Percentiles rank a stretch among this genome's conserved stretches.
phyloP scores from a whole-genome alignment of 1,284 basidiomycete species.

The Pascua guehoae region DNA sequence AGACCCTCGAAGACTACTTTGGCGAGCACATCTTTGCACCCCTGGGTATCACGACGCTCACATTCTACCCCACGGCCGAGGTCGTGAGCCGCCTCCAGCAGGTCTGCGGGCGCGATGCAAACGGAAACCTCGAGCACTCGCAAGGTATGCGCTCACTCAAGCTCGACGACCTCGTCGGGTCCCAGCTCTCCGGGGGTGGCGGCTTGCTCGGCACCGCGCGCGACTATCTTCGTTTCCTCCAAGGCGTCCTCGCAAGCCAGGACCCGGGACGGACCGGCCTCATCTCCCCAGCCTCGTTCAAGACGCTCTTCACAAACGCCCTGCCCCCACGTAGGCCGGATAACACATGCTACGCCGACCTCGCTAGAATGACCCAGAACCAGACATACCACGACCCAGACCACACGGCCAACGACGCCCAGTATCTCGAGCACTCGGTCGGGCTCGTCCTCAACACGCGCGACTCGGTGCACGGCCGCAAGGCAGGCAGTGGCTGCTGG shows the following conservation, averaged over 20 bases:
- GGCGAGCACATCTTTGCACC: slow-evolving; percentile 14
- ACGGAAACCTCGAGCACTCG: slow-evolving; percentile 7
- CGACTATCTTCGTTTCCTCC: slow-evolving; percentile 34
- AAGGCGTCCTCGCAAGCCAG: slow-evolving; percentile 25
- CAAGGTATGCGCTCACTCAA: slow-evolving; percentile 3
- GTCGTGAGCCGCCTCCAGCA: slow-evolving; percentile 16
- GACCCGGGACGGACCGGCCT: slow-evolving; percentile 13
- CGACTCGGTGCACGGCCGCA: slow-evolving; percentile 14
- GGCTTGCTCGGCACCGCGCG: slow-evolving; percentile 34
- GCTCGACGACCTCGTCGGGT: background rate
- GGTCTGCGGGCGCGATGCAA: slow-evolving; percentile 13
- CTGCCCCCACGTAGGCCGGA: slow-evolving; percentile 8
- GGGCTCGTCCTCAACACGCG: slow-evolving; percentile 8
- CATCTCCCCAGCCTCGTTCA: slow-evolving; percentile 8
- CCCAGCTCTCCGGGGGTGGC: slow-evolving; percentile 28
- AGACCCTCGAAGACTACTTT: slow-evolving; percentile 33
- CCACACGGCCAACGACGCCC: slow-evolving; percentile 9
- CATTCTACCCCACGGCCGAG: slow-evolving; percentile 29
- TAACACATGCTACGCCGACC: background rate
- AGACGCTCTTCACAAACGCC: slow-evolving; percentile 25
- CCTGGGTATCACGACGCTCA: slow-evolving; percentile 21
- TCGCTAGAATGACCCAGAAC: slow-evolving; percentile 11
- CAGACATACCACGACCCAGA: slow-evolving; percentile 13
- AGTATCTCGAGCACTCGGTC: slow-evolving; percentile 14
- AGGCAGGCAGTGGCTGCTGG: slow-evolving; percentile 26